Percentiles rank a stretch among this genome's conserved stretches.
Evolutionary conservation across 257 asterid species (phyloP).

Genomic region (Cinchona pubescens): DNA sequence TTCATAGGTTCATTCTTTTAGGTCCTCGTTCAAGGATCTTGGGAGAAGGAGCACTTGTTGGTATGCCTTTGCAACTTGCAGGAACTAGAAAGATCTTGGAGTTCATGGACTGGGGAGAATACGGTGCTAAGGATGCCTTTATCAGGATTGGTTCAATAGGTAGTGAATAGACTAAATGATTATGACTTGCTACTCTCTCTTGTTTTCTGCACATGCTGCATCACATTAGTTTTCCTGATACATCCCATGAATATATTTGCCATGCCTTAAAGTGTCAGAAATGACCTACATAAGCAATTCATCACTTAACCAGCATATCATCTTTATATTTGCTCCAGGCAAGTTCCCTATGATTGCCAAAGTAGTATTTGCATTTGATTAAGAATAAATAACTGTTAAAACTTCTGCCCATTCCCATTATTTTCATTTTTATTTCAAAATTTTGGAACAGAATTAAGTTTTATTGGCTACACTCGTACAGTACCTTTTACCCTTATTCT

Average conservation of each 20-base stretch:
- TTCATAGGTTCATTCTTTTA: constrained; percentile 26
- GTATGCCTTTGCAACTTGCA: constrained; percentile 95
- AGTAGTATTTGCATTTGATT: background rate
- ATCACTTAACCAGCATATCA: background rate
- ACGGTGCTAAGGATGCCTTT: constrained; percentile 78
- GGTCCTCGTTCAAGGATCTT: constrained; percentile 99
- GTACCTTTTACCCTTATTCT: background rate
- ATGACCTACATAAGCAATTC: background rate
- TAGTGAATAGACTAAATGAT: constrained; percentile 22
- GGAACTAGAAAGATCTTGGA: constrained; percentile 89
- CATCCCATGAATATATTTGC: background rate
- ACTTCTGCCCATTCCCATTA: no score
- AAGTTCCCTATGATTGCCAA: background rate
- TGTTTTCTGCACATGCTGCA: background rate
- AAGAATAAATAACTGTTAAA: no score
- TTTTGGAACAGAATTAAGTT: background rate
- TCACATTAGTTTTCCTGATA: background rate
- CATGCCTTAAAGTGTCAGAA: background rate
- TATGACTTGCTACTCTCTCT: background rate
- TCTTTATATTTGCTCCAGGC: background rate
- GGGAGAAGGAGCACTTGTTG: constrained; percentile 93
- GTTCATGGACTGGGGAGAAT: constrained; percentile 96
- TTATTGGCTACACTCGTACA: background rate
- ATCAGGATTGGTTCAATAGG: constrained; percentile 86
- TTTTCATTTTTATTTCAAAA: background rate